Percentiles rank a stretch among this genome's conserved stretches.
Conservation (phyloP, 2,329 filamentous ascomycete genomes). For the Sporothrix protearum region DNA sequence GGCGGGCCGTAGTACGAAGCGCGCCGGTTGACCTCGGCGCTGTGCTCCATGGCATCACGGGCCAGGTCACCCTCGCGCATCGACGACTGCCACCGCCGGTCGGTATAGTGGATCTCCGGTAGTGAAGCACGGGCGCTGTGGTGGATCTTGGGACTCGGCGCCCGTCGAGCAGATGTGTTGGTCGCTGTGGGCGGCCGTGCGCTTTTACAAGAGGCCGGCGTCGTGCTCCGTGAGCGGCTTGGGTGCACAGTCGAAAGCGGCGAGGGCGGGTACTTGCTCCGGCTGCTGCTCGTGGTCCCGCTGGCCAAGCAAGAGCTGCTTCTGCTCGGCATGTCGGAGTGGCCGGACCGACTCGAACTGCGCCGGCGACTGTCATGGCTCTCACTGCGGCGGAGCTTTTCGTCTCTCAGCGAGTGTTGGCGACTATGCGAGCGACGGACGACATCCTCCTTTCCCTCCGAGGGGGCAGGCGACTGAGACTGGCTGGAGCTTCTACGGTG, state of each 20-base stretch:
- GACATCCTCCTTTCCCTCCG: background rate
- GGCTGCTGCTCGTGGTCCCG: background rate
- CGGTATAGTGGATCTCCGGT: background rate
- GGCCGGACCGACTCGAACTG: background rate
- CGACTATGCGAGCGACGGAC: background rate
- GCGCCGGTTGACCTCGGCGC: background rate
- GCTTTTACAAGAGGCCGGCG: background rate
- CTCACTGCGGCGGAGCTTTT: background rate
- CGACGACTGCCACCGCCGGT: background rate
- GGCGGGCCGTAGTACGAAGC: background rate
- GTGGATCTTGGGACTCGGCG: background rate
- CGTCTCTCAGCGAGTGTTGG: background rate
- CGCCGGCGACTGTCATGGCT: background rate
- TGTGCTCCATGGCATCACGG: background rate
- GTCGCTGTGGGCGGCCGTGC: background rate
- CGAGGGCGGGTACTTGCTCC: slow-evolving; percentile 1
- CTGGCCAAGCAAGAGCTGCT: background rate
- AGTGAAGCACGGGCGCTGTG: background rate
- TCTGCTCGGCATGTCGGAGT: background rate
- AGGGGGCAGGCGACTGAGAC: background rate
- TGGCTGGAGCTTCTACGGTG: background rate
- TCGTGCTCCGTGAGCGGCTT: background rate
- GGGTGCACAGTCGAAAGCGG: background rate
- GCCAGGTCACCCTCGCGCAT: background rate
- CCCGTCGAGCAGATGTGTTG: background rate